These are phyloP conservation scores for Metarhizium album DNA, from an alignment of 2,329 filamentous ascomycete species.

Conservation along the genomic window DNA sequence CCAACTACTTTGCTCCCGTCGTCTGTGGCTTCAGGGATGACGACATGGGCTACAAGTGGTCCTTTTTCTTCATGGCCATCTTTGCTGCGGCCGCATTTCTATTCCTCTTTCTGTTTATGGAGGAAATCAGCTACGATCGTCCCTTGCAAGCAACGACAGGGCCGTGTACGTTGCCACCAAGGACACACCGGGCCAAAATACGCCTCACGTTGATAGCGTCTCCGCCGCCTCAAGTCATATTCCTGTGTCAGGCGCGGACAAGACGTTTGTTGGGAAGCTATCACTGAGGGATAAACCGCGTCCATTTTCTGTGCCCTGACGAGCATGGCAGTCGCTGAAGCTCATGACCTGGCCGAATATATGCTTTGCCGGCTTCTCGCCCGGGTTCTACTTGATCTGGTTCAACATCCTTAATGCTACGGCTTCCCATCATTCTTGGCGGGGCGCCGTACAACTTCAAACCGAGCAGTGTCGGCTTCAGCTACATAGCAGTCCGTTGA, in stretches of 20 bases:
- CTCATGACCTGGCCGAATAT: slow-evolving; percentile 30
- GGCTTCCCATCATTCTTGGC: slow-evolving; percentile 27
- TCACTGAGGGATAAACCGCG: slow-evolving; percentile 22
- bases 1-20: slow-evolving; percentile 32
- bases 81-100: slow-evolving; percentile 24
- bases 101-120: slow-evolving; percentile 44
- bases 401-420: slow-evolving; percentile 35
- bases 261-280: slow-evolving; percentile 32
- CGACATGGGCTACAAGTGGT: slow-evolving; percentile 29
- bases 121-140: slow-evolving; percentile 46
- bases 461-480: slow-evolving; percentile 27
- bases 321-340: slow-evolving; percentile 25
- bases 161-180: neutral
- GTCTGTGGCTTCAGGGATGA: slow-evolving; percentile 35
- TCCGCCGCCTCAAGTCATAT: neutral
- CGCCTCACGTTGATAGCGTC: neutral
- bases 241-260: slow-evolving; percentile 11
- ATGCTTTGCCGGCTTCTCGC: slow-evolving; percentile 31
- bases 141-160: slow-evolving; percentile 3
- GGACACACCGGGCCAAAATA: neutral
- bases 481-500: slow-evolving; percentile 26
- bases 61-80: slow-evolving; percentile 32
- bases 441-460: slow-evolving; percentile 27
- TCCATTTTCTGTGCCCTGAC: slow-evolving; percentile 27
- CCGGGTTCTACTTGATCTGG: slow-evolving; percentile 30